Conservation (phyloP, 129 eudicot species). For the Glebionis coronaria region DNA sequence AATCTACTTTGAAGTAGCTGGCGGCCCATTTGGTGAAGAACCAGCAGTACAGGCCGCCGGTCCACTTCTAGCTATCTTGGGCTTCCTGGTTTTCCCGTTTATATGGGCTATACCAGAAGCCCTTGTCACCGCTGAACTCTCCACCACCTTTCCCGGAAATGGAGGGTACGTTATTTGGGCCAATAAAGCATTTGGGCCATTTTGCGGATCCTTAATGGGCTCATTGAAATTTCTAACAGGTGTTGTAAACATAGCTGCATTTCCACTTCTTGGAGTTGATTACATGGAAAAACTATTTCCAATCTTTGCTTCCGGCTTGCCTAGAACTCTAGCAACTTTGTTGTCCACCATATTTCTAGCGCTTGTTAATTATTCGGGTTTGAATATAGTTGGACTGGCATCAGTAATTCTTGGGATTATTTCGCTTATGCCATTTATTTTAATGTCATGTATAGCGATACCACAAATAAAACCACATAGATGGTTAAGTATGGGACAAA, state of each 20-base stretch:
- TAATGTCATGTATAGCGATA: conserved; percentile 37
- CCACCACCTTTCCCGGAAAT: neutral
- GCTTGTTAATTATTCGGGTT: conserved; percentile 37
- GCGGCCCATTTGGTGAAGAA: neutral
- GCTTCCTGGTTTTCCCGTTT: neutral
- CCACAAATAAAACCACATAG: too few relatives aligned
- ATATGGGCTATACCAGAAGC: too few relatives aligned
- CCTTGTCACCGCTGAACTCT: neutral
- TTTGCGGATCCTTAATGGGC: neutral
- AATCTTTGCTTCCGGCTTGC: conserved; percentile 20
- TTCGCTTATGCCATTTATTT: conserved; percentile 33
- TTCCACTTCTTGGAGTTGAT: neutral
- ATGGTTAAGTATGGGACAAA: neutral
- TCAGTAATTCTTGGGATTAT: conserved; percentile 35
- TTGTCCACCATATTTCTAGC: conserved; percentile 16
- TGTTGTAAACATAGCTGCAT: neutral
- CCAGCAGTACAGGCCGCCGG: too few relatives aligned
- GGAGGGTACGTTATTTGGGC: neutral
- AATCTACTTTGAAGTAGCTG: neutral
- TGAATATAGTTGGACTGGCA: conserved; percentile 37
- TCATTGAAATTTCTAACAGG: neutral
- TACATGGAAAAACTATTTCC: neutral
- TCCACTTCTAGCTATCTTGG: neutral
- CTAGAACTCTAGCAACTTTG: conserved; percentile 27
- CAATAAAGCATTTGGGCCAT: neutral